phyloP scores from a whole-genome alignment of 495 filamentous ascomycete species.

The Lophium mytilinum region DNA sequence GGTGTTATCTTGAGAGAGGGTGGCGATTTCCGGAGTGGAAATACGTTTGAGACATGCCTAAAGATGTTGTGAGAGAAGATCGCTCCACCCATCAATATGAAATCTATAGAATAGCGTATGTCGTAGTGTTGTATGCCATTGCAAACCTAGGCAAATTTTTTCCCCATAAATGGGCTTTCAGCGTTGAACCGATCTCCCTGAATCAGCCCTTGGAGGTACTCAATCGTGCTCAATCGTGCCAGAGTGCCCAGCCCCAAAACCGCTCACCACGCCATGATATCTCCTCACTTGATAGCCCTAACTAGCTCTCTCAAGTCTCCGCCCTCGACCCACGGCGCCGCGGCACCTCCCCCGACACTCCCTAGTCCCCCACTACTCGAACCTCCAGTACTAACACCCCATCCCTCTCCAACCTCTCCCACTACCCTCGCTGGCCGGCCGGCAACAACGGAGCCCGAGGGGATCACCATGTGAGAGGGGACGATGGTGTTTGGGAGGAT shows the following conservation, averaged over 20 bases:
- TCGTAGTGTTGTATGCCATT: too few relatives aligned
- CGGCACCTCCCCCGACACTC: constrained; percentile 22
- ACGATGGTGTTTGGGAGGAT: constrained; percentile 78
- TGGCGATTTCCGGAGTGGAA: too few relatives aligned
- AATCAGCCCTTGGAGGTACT: too few relatives aligned
- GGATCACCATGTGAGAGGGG: constrained; percentile 81
- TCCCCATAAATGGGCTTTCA: too few relatives aligned
- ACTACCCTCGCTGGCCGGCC: constrained; percentile 74
- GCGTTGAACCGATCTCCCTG: too few relatives aligned
- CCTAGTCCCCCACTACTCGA: constrained; percentile 34
- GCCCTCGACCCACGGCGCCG: constrained; percentile 32
- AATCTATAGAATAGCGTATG: too few relatives aligned
- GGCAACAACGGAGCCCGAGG: constrained; percentile 77
- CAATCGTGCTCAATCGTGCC: background rate
- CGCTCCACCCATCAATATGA: too few relatives aligned
- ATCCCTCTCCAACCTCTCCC: constrained; percentile 78
- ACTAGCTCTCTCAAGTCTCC: constrained; percentile 37
- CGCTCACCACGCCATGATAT: background rate
- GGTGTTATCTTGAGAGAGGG: too few relatives aligned
- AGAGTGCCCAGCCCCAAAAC: background rate
- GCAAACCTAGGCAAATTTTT: too few relatives aligned
- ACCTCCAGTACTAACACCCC: constrained; percentile 47
- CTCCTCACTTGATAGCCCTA: constrained; percentile 31
- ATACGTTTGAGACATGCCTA: too few relatives aligned
- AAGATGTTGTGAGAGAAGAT: too few relatives aligned